Evolutionary conservation across 73 alveolate genomes (phyloP), one percentile per base, ranked within the genome.

Genomic region (Paramecium pentaurelia): DNA sequence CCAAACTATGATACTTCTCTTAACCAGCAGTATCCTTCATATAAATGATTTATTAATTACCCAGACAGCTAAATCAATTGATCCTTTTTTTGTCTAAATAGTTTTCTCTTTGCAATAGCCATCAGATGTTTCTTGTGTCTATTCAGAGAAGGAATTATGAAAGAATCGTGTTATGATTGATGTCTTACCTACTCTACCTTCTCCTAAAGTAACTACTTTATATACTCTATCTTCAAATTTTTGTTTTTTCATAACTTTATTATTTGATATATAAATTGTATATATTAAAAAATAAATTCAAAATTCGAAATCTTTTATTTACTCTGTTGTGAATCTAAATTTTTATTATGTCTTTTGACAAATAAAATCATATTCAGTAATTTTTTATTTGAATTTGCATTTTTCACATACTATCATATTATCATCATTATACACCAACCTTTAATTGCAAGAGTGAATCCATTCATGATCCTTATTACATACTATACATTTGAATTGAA

Each of bases 11-110:
- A 59, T 86, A 86, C 30, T 86, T 86, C 58, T 86, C 93, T 86
- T 86, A 45, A 7, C 93, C 93, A 45, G 93, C 93, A 8, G 93
- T 86, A 30, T 86, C 93, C 93, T 73, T 11, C 0, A 73, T 32
- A 4, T 36, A 30, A 12, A 64, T 38, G 3, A 11, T 5, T 51
- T 51, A 12, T 16, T 12, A 0, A 18, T 0, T 75, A 75, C 68
- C 40, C 88, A 75, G 0, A 75, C 32, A 18, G 88, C 16, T 6
- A 75, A 40, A 32, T 34, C 18, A 30, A 75, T 22, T 75, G 42
- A 38, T 32, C 49, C 38, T 37, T 37, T 37, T 36, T 75, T 75
- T 3, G 64, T 34, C 49, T 75, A 32, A 9, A 75, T 45, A 14
- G 58, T 34, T n/a, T 75, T 37, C 36, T 75, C 88, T 22, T 32